Evolutionary conservation across 768 basidiomycete genomes (phyloP), one percentile per base, ranked within the genome.

Genomic region (Dentipellis sp.): DNA sequence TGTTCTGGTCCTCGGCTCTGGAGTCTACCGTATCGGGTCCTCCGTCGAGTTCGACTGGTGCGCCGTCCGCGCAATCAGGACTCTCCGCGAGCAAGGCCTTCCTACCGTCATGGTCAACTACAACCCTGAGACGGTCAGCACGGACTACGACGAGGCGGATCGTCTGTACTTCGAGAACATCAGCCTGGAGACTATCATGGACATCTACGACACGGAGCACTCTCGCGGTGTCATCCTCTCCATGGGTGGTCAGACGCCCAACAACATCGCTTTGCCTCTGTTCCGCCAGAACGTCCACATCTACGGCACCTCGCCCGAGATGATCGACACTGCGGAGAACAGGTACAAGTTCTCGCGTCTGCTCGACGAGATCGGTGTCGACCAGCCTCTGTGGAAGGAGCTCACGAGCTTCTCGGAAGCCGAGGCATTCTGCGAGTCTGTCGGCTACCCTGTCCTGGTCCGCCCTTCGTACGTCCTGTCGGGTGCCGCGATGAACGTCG

Each of bases 1-100:
- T 60, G 86, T 98, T 58, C 95, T 98, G 82, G 97, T 98, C 3
- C 79, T 98, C 42, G 97, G 97, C 35, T 98, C 95, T 12, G 97
- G 97, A 56, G 95, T 97, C 2, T 99, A 99, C 72, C 87, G 97
- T 53, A 99, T 99, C 62, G 95, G 97, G 16, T 98, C 95, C 2
- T 97, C 94, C 4, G 95, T 99, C 70, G 95, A 99, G 74, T 98
- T 99, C 72, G 95, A 98, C 69, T 99, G 95, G 95, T 98, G 95
- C 70, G 97, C 95, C 14, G 95, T 99, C 53, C 87, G 94, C 50
- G 93, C 94, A 35, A 98, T 98, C 67, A 78, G 95, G 63, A 98
- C 97, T 0, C 78, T 99, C 29, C 91, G 94, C 61, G 90, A 95
- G n/a, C 86, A 90, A 65, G 94, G 94, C 16, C 74, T 93, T 50